phyloP scores from a whole-genome alignment of 2,329 filamentous ascomycete genomes.

The Fusarium clavum region DNA sequence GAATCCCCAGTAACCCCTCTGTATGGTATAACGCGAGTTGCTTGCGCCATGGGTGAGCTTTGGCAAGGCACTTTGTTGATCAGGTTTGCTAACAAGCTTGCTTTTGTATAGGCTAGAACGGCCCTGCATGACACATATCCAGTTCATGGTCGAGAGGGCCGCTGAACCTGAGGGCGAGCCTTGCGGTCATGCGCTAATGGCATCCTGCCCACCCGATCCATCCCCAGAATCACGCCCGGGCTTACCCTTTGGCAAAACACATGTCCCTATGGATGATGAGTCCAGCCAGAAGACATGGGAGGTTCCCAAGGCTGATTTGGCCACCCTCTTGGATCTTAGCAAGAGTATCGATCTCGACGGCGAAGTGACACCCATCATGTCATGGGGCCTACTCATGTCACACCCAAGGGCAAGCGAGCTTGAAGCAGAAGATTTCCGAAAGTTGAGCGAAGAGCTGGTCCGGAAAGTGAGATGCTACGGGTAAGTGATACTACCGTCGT shows the following conservation, averaged over 20 bases:
- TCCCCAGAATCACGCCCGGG: slow-evolving; percentile 62
- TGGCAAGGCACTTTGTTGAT: slow-evolving; percentile 29
- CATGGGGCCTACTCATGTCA: slow-evolving; percentile 83
- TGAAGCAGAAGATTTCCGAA: slow-evolving; percentile 74
- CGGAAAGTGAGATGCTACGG: slow-evolving; percentile 93
- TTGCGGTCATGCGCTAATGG: slow-evolving; percentile 94
- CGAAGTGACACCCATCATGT: slow-evolving; percentile 95
- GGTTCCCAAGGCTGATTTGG: slow-evolving; percentile 78
- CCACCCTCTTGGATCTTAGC: slow-evolving; percentile 86
- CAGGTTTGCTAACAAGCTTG: slow-evolving; percentile 58
- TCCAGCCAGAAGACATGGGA: slow-evolving; percentile 80
- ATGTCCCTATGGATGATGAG: slow-evolving; percentile 50
- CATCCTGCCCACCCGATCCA: slow-evolving; percentile 82
- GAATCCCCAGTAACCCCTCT: slow-evolving; percentile 74
- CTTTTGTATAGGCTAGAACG: slow-evolving; percentile 79
- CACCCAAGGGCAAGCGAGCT: slow-evolving; percentile 77
- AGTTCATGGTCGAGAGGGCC: slow-evolving; percentile 75
- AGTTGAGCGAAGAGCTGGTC: slow-evolving; percentile 77
- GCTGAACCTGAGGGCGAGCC: slow-evolving; percentile 72
- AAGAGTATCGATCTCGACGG: slow-evolving; percentile 84
- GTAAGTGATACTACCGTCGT: slow-evolving; percentile 62
- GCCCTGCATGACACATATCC: slow-evolving; percentile 92
- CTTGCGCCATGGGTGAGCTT: slow-evolving; percentile 37
- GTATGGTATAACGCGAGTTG: slow-evolving; percentile 54
- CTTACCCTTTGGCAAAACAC: slow-evolving; percentile 64